A percentile compares a stretch with the other conserved stretches of the same genome.
Conservation (phyloP, 805 yeast genomes). For the Zygotorulaspora danielsina region DNA sequence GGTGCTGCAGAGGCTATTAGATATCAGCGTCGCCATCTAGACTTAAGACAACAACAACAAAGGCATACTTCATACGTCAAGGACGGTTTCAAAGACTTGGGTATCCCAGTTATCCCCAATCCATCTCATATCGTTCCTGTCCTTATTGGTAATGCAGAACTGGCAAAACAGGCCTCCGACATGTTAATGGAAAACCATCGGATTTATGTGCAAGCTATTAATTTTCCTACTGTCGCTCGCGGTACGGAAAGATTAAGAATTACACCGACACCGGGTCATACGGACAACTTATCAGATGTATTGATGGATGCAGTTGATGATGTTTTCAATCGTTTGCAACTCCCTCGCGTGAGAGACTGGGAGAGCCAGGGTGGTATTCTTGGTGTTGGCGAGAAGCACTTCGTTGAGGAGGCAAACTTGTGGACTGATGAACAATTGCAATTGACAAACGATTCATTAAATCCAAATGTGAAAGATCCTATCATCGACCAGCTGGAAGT, state of each 20-base stretch:
- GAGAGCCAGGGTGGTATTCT: slow-evolving; percentile 78
- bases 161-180: slow-evolving; percentile 90
- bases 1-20: slow-evolving; percentile 87
- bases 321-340: slow-evolving; percentile 68
- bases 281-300: slow-evolving; percentile 66
- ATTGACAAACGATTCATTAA: slow-evolving; percentile 58
- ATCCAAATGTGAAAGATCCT: slow-evolving; percentile 63
- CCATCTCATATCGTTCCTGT: slow-evolving; percentile 97
- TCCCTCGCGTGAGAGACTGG: slow-evolving; percentile 78
- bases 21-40: slow-evolving; percentile 70
- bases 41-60: slow-evolving; percentile 81
- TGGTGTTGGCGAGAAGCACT: slow-evolving; percentile 69
- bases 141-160: slow-evolving; percentile 88
- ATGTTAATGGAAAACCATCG: slow-evolving; percentile 74
- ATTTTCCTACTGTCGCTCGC: slow-evolving; percentile 94
- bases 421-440: slow-evolving; percentile 84
- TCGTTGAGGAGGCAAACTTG: slow-evolving; percentile 52
- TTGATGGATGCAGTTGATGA: slow-evolving; percentile 75
- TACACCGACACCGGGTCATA: slow-evolving; percentile 99
- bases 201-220: slow-evolving; percentile 96
- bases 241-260: slow-evolving; percentile 95
- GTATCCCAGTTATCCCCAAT: slow-evolving; percentile 94
- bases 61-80: slow-evolving; percentile 81
- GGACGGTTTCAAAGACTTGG: slow-evolving; percentile 57
- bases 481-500: slow-evolving; percentile 59